Conservation (phyloP, 768 basidiomycete species). For the Multifurca ochricompacta region DNA sequence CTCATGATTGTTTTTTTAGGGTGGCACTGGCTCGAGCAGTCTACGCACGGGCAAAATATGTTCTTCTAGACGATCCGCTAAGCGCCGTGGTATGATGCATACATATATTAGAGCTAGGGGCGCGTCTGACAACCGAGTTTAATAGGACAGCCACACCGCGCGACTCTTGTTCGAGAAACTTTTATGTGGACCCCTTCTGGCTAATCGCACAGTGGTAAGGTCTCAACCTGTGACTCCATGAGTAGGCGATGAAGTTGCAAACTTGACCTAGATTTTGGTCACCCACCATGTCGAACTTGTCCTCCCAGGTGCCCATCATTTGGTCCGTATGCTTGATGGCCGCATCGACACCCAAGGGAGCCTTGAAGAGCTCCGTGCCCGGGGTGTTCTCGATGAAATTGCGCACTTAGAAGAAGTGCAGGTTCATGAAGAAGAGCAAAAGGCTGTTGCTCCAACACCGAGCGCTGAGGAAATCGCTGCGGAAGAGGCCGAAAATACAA, state of each 20-base stretch:
- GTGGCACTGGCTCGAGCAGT: conserved; percentile 80
- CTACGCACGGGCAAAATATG: conserved; percentile 46
- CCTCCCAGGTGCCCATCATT: conserved; percentile 61
- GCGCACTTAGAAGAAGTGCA: conserved; percentile 43
- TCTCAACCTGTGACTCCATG: background rate
- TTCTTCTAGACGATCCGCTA: conserved; percentile 74
- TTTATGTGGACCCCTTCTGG: conserved; percentile 56
- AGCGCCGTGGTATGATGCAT: conserved; percentile 78
- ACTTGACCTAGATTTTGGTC: conserved; percentile 47
- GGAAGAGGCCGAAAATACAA: conserved; percentile 23
- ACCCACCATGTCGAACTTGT: conserved; percentile 83
- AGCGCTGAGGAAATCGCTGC: conserved; percentile 27
- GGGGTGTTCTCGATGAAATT: conserved; percentile 57
- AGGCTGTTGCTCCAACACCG: conserved; percentile 17
- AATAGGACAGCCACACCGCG: conserved; percentile 61
- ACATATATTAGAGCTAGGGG: conserved; percentile 11
- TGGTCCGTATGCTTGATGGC: conserved; percentile 76
- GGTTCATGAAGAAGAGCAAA: conserved; percentile 38
- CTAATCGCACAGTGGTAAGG: conserved; percentile 57
- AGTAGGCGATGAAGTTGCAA: background rate
- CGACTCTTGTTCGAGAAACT: conserved; percentile 56
- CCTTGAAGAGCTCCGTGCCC: conserved; percentile 51
- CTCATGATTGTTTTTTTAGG: conserved; percentile 29
- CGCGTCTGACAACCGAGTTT: background rate
- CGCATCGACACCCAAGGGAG: conserved; percentile 71